Evolutionary conservation across 2,329 filamentous ascomycete genomes (phyloP).

Genomic region (Arthrocladium fulminans): DNA sequence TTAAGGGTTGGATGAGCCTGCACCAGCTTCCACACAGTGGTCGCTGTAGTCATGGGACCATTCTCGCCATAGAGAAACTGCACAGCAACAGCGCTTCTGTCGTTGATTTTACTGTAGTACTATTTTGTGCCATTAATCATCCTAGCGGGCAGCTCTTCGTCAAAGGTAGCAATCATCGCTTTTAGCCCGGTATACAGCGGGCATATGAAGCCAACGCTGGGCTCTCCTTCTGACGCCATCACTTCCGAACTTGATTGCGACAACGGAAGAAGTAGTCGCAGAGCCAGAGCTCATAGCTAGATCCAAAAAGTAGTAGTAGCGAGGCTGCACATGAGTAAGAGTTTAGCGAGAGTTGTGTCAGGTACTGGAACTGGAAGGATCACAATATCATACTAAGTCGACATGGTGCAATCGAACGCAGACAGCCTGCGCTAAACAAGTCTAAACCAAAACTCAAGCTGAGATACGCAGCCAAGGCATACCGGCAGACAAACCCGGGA

Average conservation of each 20-base stretch:
- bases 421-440: too few species aligned
- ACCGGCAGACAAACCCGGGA: too few species aligned
- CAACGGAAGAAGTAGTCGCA: neutral
- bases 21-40: neutral
- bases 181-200: neutral
- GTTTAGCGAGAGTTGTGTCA: too few species aligned
- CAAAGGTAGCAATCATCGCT: neutral
- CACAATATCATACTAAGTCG: too few species aligned
- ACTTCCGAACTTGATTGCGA: neutral
- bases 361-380: too few species aligned
- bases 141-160: neutral
- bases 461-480: too few species aligned
- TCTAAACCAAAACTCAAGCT: too few species aligned
- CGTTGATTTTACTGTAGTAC: neutral
- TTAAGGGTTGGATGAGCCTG: neutral
- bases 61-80: neutral
- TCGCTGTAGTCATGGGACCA: neutral
- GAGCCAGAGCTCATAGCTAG: neutral
- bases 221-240: neutral
- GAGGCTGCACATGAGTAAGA: too few species aligned
- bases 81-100: neutral
- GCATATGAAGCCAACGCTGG: neutral
- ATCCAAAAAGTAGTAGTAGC: too few species aligned
- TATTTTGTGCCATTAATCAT: neutral
- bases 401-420: too few species aligned